Base-by-base conservation (phyloP, 768 basidiomycete species). In the Amanita polypyramis region DNA sequence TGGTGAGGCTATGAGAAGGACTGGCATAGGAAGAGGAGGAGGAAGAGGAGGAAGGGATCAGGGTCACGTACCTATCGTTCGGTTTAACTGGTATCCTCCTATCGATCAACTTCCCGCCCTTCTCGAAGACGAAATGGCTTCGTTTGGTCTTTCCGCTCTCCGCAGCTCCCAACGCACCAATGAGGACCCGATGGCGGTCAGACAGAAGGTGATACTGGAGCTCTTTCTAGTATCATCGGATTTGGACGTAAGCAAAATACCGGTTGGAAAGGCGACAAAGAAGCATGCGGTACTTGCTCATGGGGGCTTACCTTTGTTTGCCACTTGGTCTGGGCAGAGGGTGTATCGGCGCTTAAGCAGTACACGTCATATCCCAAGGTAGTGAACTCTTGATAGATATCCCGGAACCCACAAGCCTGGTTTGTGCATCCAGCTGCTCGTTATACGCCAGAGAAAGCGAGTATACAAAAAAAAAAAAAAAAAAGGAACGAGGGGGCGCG, bases 331-430 rank as follows among this genome's bases (percentile, higher is more conserved):
- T 91, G 89, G 1, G 85, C 84, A 6, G 73, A 57, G 0, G 87
- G 76, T 6, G 76, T 69, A 63, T 94, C 92, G 4, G 80, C 79
- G 61, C 86, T 91, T 49, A 97, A 65, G 53, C 92, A 91, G 61
- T 90, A 90, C 35, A 95, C 82, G 45, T 72, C 73, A 62, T 80
- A 96, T 36, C 79, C 72, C 50, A 75, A 60, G 4, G 76, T 66
- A 2, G 75, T 70, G 62, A 94, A 94, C 53, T 87, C 82, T 4
- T 80, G 75, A 61, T 85, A 88, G 45, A 70, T 70, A 60, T 97
- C 93, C 15, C 91, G 75, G 73, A 87, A 98, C 3, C 82, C 86
- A 60, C 94, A 97, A 0, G 94, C 93, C 62, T 97, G 93, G 30
- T 68, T 82, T 2, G 92, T 97, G 67, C 94, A 96, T 27, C 94